These are phyloP conservation scores for Cercospora janseana DNA, from an alignment of 2,329 filamentous ascomycete genomes.

Conservation along the genomic window DNA sequence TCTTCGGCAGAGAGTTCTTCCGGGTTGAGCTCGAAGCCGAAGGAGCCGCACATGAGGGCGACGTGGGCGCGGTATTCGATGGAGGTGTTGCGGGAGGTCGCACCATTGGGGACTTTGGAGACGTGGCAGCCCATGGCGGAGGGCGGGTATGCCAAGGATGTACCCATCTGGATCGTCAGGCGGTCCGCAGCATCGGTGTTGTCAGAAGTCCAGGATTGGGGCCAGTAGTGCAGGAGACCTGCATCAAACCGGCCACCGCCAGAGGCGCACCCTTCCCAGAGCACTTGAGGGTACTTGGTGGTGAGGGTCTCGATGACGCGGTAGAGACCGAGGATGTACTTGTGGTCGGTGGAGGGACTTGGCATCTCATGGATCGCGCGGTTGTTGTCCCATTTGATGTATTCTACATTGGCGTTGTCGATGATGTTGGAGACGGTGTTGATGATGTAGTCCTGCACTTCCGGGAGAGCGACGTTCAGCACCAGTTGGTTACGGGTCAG, in stretches of 20 bases:
- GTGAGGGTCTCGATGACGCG: constrained; percentile 61
- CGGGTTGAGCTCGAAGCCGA: constrained; percentile 64
- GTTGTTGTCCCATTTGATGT: constrained; percentile 70
- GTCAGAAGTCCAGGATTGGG: constrained; percentile 65
- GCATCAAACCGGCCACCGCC: constrained; percentile 65
- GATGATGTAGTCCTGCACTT: constrained; percentile 65
- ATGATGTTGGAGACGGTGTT: constrained; percentile 55
- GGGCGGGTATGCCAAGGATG: constrained; percentile 61
- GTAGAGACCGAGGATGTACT: constrained; percentile 64
- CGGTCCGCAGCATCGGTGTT: constrained; percentile 63
- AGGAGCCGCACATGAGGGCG: constrained; percentile 67
- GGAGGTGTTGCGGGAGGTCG: constrained; percentile 56
- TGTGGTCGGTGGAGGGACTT: constrained; percentile 54
- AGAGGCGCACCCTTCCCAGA: constrained; percentile 66
- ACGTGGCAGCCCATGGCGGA: constrained; percentile 66
- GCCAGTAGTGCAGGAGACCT: constrained; percentile 63
- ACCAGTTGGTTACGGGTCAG: constrained; percentile 60
- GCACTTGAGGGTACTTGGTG: constrained; percentile 57
- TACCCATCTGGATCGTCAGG: constrained; percentile 63
- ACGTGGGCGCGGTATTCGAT: constrained; percentile 63
- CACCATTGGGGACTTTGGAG: constrained; percentile 59
- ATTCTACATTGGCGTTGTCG: constrained; percentile 54
- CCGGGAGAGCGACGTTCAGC: constrained; percentile 58
- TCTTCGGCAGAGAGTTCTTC: constrained; percentile 53
- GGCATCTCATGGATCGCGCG: constrained; percentile 61